phyloP scores from a whole-genome alignment of 2,329 filamentous ascomycete genomes.

The Pestalotiopsis sp. region DNA sequence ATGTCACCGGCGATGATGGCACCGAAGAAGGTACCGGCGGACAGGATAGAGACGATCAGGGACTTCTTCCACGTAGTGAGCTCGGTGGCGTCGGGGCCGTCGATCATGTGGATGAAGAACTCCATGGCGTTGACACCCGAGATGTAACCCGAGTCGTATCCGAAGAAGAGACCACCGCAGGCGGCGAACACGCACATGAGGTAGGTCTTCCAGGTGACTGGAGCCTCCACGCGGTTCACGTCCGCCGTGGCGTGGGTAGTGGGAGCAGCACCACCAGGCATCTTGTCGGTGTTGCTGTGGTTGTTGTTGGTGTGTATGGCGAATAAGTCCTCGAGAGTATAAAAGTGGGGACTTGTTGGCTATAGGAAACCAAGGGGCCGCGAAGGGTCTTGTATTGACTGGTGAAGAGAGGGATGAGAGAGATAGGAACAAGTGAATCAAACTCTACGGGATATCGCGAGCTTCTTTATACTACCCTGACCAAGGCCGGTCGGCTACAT shows the following conservation, averaged over 20 bases:
- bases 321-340: background rate
- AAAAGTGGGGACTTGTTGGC: slow-evolving; percentile 6
- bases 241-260: slow-evolving; percentile 45
- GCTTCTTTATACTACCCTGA: slow-evolving; percentile 7
- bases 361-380: background rate
- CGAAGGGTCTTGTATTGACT: background rate
- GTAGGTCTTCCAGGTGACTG: slow-evolving; percentile 70
- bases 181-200: slow-evolving; percentile 71
- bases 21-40: slow-evolving; percentile 77
- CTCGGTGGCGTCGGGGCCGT: slow-evolving; percentile 32
- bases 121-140: slow-evolving; percentile 40
- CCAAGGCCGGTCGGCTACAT: background rate
- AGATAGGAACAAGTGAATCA: background rate
- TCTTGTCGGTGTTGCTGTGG: background rate
- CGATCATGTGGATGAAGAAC: slow-evolving; percentile 35
- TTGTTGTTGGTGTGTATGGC: background rate
- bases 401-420: slow-evolving; percentile 4
- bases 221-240: slow-evolving; percentile 65
- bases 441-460: slow-evolving; percentile 7
- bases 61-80: slow-evolving; percentile 49
- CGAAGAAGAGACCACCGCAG: slow-evolving; percentile 76
- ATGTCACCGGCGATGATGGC: slow-evolving; percentile 77
- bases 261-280: slow-evolving; percentile 13
- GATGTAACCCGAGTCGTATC: slow-evolving; percentile 70
- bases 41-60: slow-evolving; percentile 75